Conservation (phyloP, 768 basidiomycete genomes). For the Favolaschia claudopus region DNA sequence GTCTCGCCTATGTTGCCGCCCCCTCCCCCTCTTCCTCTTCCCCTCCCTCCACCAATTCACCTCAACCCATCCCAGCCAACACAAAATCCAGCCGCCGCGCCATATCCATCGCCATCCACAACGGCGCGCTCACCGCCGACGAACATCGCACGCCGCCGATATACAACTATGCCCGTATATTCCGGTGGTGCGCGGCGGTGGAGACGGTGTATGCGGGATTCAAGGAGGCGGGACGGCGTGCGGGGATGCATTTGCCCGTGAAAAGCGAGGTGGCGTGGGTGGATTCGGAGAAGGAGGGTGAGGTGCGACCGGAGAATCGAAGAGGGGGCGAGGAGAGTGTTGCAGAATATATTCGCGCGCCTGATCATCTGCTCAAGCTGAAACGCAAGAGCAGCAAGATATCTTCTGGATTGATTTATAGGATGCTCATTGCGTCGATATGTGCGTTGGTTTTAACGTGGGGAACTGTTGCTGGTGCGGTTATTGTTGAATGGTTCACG, state of each 20-base stretch:
- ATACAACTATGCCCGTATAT: slow-evolving; percentile 37
- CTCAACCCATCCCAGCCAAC: not conserved
- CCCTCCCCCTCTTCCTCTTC: too few species aligned
- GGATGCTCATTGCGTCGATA: slow-evolving; percentile 16
- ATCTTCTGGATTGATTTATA: not conserved
- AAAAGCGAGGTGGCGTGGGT: slow-evolving; percentile 15
- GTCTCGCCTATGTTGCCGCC: slow-evolving; percentile 32
- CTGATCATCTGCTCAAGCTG: not conserved
- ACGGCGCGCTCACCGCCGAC: slow-evolving; percentile 18
- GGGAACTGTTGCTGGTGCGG: slow-evolving; percentile 27
- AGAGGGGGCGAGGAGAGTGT: not conserved
- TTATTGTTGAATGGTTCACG: slow-evolving; percentile 18
- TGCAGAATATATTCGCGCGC: not conserved
- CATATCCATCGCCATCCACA: slow-evolving; percentile 19
- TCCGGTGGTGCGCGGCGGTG: slow-evolving; percentile 34
- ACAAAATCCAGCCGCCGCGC: slow-evolving; percentile 13
- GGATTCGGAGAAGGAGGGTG: not conserved
- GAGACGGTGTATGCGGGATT: slow-evolving; percentile 29
- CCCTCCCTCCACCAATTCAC: too few species aligned
- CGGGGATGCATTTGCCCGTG: slow-evolving; percentile 19
- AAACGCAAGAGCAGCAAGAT: not conserved
- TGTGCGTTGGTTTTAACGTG: slow-evolving; percentile 25
- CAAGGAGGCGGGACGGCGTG: slow-evolving; percentile 20
- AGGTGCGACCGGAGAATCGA: not conserved
- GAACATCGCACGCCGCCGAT: slow-evolving; percentile 33